Evolutionary conservation across 176 grass and related monocot species (phyloP).

Genomic region (Alloteropsis semialata): DNA sequence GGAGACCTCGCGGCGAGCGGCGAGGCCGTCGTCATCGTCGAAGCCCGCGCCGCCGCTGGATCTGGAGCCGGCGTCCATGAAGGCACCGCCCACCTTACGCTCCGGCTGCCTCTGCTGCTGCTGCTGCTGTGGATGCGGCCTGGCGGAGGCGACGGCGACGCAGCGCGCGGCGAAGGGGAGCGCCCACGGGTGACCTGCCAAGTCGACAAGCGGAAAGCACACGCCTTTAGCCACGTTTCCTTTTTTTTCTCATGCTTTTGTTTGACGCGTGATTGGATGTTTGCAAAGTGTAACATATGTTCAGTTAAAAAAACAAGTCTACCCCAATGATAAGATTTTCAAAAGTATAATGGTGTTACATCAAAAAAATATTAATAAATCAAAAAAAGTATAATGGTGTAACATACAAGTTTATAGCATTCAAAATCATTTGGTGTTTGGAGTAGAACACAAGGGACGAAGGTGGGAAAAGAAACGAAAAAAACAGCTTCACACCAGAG

Average conservation of each 20-base stretch:
- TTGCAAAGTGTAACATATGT: neutral
- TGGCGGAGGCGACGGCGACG: conserved; percentile 46
- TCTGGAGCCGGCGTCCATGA: conserved; percentile 73
- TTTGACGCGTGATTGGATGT: neutral
- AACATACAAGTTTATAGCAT: neutral
- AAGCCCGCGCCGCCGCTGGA: conserved; percentile 66
- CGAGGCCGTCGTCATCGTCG: conserved; percentile 66
- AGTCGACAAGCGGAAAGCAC: conserved; percentile 25
- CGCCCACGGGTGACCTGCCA: conserved; percentile 58
- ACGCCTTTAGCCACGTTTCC: conserved; percentile 21
- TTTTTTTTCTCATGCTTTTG: neutral
- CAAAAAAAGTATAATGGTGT: too few relatives aligned
- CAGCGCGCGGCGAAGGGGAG: conserved; percentile 55
- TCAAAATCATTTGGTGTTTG: neutral
- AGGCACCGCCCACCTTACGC: conserved; percentile 35
- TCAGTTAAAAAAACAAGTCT: neutral
- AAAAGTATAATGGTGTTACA: too few relatives aligned
- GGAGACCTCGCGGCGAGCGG: conserved; percentile 67
- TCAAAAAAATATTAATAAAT: too few relatives aligned
- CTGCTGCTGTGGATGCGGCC: conserved; percentile 17
- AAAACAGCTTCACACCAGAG: too few relatives aligned
- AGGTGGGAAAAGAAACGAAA: too few relatives aligned
- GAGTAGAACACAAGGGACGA: too few relatives aligned
- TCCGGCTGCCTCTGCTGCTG: conserved; percentile 38
- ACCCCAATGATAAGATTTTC: neutral